These are phyloP conservation scores for Backusella circina DNA, from an alignment of 192 early-diverging fungal species.

Conservation along the genomic window DNA sequence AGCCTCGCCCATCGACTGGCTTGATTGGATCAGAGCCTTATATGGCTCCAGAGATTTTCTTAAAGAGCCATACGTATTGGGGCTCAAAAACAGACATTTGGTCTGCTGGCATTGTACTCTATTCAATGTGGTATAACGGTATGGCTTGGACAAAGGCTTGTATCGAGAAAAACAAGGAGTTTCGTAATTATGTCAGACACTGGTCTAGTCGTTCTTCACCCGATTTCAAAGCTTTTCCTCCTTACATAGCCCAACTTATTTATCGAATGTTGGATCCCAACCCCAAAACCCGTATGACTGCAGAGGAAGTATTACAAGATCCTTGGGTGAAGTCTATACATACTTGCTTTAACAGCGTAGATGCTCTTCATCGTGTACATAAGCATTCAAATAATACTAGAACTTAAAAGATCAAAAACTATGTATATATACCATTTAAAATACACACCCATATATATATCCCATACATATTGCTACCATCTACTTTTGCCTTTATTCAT, in stretches of 20 bases:
- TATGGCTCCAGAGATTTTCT: constrained; percentile 88
- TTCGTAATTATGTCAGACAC: constrained; percentile 53
- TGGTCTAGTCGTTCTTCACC: constrained; percentile 45
- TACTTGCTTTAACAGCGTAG: constrained; percentile 37
- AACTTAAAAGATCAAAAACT: background rate
- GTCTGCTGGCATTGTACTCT: constrained; percentile 89
- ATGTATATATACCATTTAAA: background rate
- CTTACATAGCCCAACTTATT: constrained; percentile 63
- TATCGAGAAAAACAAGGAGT: constrained; percentile 54
- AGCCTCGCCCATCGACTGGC: constrained; percentile 69
- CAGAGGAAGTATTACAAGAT: constrained; percentile 63
- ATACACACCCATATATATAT: too few species aligned
- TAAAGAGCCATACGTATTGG: constrained; percentile 53
- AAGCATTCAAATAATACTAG: background rate
- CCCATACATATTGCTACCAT: too few species aligned
- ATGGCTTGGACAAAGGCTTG: constrained; percentile 63
- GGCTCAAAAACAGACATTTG: constrained; percentile 85
- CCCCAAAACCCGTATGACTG: constrained; percentile 60
- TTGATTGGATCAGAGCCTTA: constrained; percentile 91
- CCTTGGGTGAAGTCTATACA: constrained; percentile 70
- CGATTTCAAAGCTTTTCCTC: constrained; percentile 70
- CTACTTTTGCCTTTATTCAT: background rate
- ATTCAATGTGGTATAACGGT: constrained; percentile 68
- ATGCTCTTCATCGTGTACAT: constrained; percentile 1
- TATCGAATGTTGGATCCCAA: constrained; percentile 81